Percentiles rank a stretch among this genome's conserved stretches.
Conservation (phyloP, 73 alveolate species). For the Symbiodinium pilosum region DNA sequence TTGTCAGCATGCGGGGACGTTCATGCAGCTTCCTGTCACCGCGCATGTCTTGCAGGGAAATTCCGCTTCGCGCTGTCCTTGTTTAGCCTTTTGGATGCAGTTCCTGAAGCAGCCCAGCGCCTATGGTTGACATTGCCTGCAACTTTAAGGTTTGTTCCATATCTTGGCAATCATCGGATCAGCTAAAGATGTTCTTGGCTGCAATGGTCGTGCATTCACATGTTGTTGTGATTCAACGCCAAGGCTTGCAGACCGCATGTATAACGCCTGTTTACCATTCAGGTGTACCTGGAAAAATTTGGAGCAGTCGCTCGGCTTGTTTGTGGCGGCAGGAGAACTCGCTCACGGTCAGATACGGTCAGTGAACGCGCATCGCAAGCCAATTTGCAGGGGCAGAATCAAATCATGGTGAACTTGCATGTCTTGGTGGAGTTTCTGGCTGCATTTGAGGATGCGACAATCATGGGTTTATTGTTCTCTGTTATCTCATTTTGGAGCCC, state of each 20-base stretch:
- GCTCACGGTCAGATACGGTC: too few species aligned
- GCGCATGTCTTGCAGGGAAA: constrained; percentile 1
- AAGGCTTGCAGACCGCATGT: background rate
- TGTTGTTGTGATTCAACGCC: background rate
- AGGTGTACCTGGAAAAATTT: constrained; percentile 68
- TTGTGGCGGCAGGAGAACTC: too few species aligned
- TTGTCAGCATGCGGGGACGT: too few species aligned
- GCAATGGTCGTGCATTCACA: background rate
- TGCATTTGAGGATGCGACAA: constrained; percentile 40
- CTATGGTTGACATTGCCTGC: background rate
- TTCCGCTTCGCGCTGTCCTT: constrained; percentile 83
- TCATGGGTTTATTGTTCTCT: constrained; percentile 59
- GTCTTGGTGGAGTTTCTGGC: too few species aligned
- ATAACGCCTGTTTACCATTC: too few species aligned
- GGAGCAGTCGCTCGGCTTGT: constrained; percentile 33
- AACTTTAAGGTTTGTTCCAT: constrained; percentile 43
- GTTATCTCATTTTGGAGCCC: constrained; percentile 83
- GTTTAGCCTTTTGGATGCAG: constrained; percentile 13
- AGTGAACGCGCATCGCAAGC: too few species aligned
- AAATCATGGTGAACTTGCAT: too few species aligned
- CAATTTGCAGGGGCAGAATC: too few species aligned
- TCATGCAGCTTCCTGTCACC: too few species aligned
- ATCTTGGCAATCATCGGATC: constrained; percentile 75
- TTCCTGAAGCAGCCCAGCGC: background rate
- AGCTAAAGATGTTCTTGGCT: constrained; percentile 43